These are phyloP conservation scores for Talaromyces rugulosus DNA, from an alignment of 2,329 filamentous ascomycete genomes.

Conservation along the genomic window DNA sequence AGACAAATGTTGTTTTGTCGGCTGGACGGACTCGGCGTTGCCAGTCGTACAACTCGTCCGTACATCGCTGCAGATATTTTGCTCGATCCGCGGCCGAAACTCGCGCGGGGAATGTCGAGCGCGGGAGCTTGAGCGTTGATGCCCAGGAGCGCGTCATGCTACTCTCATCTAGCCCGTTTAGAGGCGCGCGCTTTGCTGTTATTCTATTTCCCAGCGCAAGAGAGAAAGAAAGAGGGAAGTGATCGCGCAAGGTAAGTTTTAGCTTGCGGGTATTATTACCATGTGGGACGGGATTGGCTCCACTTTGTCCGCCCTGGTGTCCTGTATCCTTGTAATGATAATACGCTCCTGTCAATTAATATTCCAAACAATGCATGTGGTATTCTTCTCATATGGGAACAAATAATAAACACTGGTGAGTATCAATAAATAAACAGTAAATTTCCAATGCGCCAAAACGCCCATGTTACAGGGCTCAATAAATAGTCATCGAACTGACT, in stretches of 20 bases:
- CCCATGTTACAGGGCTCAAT: conserved; percentile 46
- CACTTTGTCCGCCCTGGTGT: background rate
- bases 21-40: conserved; percentile 57
- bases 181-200: background rate
- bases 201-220: background rate
- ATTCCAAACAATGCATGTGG: background rate
- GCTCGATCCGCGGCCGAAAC: conserved; percentile 43
- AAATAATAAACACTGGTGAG: background rate
- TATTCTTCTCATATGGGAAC: background rate
- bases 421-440: background rate
- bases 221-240: background rate
- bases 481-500: conserved; percentile 85
- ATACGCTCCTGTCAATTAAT: background rate
- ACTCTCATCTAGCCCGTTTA: background rate
- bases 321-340: background rate
- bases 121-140: conserved; percentile 70
- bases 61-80: conserved; percentile 68
- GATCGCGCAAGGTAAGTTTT: background rate
- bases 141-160: conserved; percentile 55
- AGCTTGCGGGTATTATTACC: background rate
- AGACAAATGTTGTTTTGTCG: conserved; percentile 60
- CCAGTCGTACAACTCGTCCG: conserved; percentile 87
- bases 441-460: background rate
- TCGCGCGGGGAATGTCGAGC: conserved; percentile 62
- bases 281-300: background rate